Conservation (phyloP, 2,329 filamentous ascomycete genomes). For the Tolypocladium tundrense region DNA sequence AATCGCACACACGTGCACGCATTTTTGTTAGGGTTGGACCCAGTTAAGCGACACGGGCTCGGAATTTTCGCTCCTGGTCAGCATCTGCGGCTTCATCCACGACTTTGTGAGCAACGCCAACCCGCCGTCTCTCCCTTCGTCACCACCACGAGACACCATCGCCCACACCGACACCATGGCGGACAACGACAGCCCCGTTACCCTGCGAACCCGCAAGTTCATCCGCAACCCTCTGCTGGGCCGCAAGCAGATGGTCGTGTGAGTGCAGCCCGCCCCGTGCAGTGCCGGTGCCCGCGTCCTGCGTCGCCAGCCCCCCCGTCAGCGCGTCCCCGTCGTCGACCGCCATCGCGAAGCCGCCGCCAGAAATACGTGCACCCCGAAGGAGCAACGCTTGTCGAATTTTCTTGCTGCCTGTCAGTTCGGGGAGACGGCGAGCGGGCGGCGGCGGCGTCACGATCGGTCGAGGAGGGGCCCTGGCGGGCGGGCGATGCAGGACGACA, state of each 20-base stretch:
- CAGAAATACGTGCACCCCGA: neutral
- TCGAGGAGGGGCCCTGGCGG: neutral
- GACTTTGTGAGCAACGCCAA: conserved; percentile 17
- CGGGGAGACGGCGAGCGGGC: neutral
- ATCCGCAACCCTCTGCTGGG: conserved; percentile 98
- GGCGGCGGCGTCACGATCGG: neutral
- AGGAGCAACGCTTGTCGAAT: neutral
- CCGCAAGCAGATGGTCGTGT: conserved; percentile 99
- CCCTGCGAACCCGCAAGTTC: conserved; percentile 98
- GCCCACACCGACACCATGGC: conserved; percentile 65
- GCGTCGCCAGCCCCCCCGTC: neutral
- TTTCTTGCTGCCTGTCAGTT: neutral
- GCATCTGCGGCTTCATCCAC: conserved; percentile 18
- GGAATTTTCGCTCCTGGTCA: conserved; percentile 24
- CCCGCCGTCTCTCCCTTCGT: conserved; percentile 15
- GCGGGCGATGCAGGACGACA: neutral
- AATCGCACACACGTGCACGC: neutral
- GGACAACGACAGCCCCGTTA: conserved; percentile 68
- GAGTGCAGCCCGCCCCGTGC: conserved; percentile 39
- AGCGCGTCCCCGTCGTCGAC: neutral
- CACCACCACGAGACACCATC: conserved; percentile 23
- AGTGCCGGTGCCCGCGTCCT: neutral
- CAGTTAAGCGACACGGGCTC: conserved; percentile 29
- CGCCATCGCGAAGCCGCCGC: neutral
- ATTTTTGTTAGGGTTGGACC: conserved; percentile 33